Evolutionary conservation across 352 stramenopile genomes (phyloP).

Genomic region (Phytophthora ohioensis): DNA sequence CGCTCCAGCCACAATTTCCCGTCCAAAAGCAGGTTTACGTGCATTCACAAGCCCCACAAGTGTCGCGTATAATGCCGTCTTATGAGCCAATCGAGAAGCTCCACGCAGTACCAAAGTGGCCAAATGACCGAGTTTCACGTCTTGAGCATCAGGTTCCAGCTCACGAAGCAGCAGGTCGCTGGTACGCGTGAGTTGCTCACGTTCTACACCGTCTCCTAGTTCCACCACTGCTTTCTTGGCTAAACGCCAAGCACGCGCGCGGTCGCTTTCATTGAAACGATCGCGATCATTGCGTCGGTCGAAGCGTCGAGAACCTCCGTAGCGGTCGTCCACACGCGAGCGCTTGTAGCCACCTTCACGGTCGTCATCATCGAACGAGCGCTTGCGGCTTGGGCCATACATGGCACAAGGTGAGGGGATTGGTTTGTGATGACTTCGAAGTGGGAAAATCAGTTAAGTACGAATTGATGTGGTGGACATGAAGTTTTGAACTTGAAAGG

Average conservation of each 20-base stretch:
- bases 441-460: constrained; percentile 8
- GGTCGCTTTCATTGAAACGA: constrained; percentile 67
- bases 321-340: constrained; percentile 59
- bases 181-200: constrained; percentile 58
- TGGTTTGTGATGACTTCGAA: not conserved
- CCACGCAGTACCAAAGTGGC: constrained; percentile 63
- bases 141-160: constrained; percentile 60
- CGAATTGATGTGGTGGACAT: constrained; percentile 19
- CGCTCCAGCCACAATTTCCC: constrained; percentile 52
- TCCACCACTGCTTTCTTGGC: constrained; percentile 82
- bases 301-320: constrained; percentile 34
- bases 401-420: constrained; percentile 22
- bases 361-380: constrained; percentile 67
- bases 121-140: constrained; percentile 69
- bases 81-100: constrained; percentile 63
- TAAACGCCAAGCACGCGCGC: constrained; percentile 72
- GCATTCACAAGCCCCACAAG: constrained; percentile 77
- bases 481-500: constrained; percentile 8
- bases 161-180: constrained; percentile 56
- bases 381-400: constrained; percentile 59
- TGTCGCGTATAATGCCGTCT: constrained; percentile 77
- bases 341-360: constrained; percentile 67
- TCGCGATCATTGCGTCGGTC: constrained; percentile 36
- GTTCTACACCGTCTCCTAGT: constrained; percentile 67
- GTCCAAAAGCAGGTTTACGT: constrained; percentile 63